These are phyloP conservation scores for Kazachstania sp. DNA, from an alignment of 1,139 yeast species.

Conservation along the genomic window DNA sequence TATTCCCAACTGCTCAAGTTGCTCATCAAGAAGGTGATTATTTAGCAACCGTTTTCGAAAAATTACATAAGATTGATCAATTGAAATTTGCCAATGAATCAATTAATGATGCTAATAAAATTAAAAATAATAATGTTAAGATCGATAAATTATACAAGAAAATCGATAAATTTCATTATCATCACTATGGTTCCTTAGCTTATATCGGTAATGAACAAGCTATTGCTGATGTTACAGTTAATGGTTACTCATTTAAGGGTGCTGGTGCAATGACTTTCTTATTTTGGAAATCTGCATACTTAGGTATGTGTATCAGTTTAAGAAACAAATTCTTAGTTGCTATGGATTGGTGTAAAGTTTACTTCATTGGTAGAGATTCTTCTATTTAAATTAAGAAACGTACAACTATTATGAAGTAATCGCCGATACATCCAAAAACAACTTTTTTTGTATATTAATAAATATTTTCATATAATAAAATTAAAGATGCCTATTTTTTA, in stretches of 20 bases:
- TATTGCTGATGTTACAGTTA: constrained; percentile 81
- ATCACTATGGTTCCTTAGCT: constrained; percentile 68
- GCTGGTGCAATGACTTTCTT: constrained; percentile 84
- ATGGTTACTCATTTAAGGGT: constrained; percentile 67
- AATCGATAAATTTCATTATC: constrained; percentile 49
- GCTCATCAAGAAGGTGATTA: constrained; percentile 91
- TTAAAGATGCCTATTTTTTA: too few species aligned
- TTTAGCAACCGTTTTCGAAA: constrained; percentile 64
- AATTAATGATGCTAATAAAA: not conserved
- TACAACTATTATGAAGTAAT: too few species aligned
- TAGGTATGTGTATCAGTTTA: constrained; percentile 83
- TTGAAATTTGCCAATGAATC: constrained; percentile 39
- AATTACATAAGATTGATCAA: constrained; percentile 59
- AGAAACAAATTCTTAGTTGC: constrained; percentile 79
- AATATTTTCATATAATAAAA: too few species aligned
- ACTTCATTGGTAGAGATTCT: constrained; percentile 80
- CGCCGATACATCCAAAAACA: too few species aligned
- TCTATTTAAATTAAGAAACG: constrained; percentile 27
- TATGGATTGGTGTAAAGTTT: constrained; percentile 81
- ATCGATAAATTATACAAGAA: constrained; percentile 34
- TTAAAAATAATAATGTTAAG: constrained; percentile 27
- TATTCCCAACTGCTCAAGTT: constrained; percentile 95
- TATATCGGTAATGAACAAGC: constrained; percentile 87
- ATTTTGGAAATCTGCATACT: constrained; percentile 91
- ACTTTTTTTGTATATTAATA: too few species aligned